A percentile compares a stretch with the other conserved stretches of the same genome.
phyloP scores from a whole-genome alignment of 2,329 filamentous ascomycete species.

The Triangularia verruculosa region DNA sequence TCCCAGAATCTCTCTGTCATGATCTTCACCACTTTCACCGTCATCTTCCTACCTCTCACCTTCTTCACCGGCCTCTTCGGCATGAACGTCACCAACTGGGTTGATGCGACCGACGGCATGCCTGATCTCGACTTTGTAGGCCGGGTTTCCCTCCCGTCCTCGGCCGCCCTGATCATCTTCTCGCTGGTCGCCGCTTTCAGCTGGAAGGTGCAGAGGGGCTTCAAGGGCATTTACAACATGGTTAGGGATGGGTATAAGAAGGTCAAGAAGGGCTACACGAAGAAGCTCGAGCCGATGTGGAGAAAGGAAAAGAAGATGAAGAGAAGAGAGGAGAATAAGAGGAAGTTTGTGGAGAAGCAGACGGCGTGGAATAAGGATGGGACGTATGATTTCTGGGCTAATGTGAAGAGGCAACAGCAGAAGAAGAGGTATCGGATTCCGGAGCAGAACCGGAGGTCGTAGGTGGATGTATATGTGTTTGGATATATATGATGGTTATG shows the following conservation, averaged over 20 bases:
- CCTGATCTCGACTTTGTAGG: slow-evolving; percentile 46
- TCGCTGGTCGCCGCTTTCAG: slow-evolving; percentile 58
- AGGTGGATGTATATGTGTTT: background rate
- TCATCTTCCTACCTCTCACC: slow-evolving; percentile 61
- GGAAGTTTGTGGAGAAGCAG: slow-evolving; percentile 26
- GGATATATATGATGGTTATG: background rate
- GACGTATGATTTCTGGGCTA: slow-evolving; percentile 42
- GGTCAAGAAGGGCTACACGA: slow-evolving; percentile 9
- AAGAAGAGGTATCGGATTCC: slow-evolving; percentile 37
- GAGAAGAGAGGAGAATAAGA: slow-evolving; percentile 25
- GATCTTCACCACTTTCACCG: slow-evolving; percentile 63
- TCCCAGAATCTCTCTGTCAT: slow-evolving; percentile 61
- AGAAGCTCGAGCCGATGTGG: slow-evolving; percentile 30
- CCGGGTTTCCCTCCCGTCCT: slow-evolving; percentile 47
- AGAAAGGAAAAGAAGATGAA: slow-evolving; percentile 28
- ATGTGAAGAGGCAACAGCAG: slow-evolving; percentile 32
- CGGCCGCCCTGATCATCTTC: slow-evolving; percentile 45
- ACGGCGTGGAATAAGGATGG: slow-evolving; percentile 31
- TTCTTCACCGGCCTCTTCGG: slow-evolving; percentile 66
- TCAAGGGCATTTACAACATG: slow-evolving; percentile 29
- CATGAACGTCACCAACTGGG: slow-evolving; percentile 64
- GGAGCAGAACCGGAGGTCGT: slow-evolving; percentile 32
- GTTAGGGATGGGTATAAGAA: slow-evolving; percentile 20
- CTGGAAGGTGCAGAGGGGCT: slow-evolving; percentile 38
- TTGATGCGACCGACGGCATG: slow-evolving; percentile 42